Evolutionary conservation across 2,329 filamentous ascomycete genomes (phyloP), one percentile per base, ranked within the genome.

Genomic region (Pyricularia pennisetigena): DNA sequence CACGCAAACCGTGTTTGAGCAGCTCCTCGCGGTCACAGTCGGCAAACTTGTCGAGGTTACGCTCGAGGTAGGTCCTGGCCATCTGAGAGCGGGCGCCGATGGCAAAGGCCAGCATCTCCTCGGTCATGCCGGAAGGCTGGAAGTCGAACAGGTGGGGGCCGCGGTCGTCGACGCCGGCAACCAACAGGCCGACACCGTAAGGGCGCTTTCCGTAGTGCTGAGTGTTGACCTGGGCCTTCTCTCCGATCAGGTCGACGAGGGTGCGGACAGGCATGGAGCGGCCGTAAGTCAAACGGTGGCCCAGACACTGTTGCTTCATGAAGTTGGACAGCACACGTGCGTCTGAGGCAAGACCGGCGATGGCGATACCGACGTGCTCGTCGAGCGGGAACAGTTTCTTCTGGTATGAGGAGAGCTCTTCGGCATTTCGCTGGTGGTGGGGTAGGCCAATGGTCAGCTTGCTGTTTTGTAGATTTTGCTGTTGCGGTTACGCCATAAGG

Each of bases 321-420:
- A 97, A 99, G 88, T 99, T 99, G 85, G 94, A 97, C 74, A 99
- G 93, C 74, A 99, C 95, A 76, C 95, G 95, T 77, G 94, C 95
- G 81, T 99, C 95, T 69, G 94, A 97, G 73, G 95, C 95, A 71
- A 99, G 92, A 74, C 95, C 95, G 73, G 95, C 95, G 75, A 99
- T 96, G 75, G 94, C 93, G 76, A 99, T 89, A 73, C 94, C 95
- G 75, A 95, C 90, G 81, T 99, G 95, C 75, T 94, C 92, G 81
- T 99, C 95, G 82, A 99, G 90, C 75, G 90, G 88, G 81, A 99
- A 97, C 78, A 99, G 89, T 85, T 99, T 99, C 87, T 97, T 97
- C 83, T 99, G 95, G 87, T 99, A 99, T 67, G 95, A 98, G 70
- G 95, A 99, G 69, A 99, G 90, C 82, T 99, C 95, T 87, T 99